Evolutionary conservation across 129 eudicot genomes (phyloP).

Genomic region (Pittosporum tobira): DNA sequence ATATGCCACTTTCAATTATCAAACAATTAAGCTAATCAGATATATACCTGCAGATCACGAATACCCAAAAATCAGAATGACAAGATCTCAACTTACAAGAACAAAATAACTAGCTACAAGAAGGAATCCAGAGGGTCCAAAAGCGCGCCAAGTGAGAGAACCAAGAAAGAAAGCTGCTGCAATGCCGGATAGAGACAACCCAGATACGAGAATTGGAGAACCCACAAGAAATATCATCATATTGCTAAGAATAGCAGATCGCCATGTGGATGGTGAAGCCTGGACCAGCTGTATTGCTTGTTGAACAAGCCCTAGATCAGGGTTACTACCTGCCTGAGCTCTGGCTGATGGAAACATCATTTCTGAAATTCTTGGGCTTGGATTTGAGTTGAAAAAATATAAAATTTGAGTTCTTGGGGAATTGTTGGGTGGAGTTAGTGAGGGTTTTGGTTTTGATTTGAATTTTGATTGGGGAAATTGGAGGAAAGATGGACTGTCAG

Average conservation of each 20-base stretch:
- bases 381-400: background rate
- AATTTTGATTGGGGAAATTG: background rate
- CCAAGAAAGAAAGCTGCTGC: constrained; percentile 94
- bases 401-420: background rate
- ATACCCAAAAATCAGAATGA: background rate
- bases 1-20: background rate
- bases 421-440: background rate
- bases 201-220: constrained; percentile 66
- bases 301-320: constrained; percentile 36
- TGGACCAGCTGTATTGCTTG: constrained; percentile 44
- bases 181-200: constrained; percentile 69
- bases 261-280: constrained; percentile 83
- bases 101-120: constrained; percentile 82
- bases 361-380: background rate
- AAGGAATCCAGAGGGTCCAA: constrained; percentile 75
- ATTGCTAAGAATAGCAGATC: constrained; percentile 70
- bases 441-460: too few relatives aligned
- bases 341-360: constrained; percentile 8
- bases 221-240: constrained; percentile 55
- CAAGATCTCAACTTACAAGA: constrained; percentile 41
- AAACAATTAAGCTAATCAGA: background rate
- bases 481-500: constrained; percentile 2
- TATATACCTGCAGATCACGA: background rate
- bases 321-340: constrained; percentile 26
- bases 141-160: constrained; percentile 88